Evolutionary conservation across 2,329 filamentous ascomycete species (phyloP).

Genomic region (Aureobasidium pullulans): DNA sequence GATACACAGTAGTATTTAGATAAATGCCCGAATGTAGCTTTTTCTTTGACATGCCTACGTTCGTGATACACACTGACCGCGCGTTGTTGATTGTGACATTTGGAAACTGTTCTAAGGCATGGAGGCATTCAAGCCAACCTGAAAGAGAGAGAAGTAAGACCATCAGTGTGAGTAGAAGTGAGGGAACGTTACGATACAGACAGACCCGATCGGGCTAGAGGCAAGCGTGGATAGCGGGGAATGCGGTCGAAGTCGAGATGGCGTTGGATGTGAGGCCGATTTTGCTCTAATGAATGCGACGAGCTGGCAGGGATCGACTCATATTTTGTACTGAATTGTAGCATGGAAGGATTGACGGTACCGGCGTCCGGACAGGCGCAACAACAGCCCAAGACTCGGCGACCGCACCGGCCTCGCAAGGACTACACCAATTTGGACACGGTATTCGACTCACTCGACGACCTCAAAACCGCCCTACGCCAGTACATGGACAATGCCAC

Average conservation of each 20-base stretch:
- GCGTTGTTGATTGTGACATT: no score
- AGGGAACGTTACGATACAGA: background rate
- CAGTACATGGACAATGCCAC: slow-evolving; percentile 16
- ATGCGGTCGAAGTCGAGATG: background rate
- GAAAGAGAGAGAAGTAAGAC: no score
- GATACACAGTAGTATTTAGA: no score
- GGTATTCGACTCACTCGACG: slow-evolving; percentile 11
- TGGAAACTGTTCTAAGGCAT: no score
- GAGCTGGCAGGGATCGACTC: background rate
- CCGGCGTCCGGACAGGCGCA: background rate
- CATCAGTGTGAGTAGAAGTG: no score
- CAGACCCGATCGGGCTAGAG: background rate
- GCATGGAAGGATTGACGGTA: background rate
- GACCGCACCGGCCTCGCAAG: slow-evolving; percentile 13
- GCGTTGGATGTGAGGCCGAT: background rate
- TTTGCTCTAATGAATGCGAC: background rate
- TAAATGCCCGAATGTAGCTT: no score
- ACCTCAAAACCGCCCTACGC: slow-evolving; percentile 16
- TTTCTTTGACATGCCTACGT: no score
- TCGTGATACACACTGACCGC: no score
- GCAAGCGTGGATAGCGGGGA: background rate
- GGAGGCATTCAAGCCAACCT: no score
- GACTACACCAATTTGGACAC: slow-evolving; percentile 13
- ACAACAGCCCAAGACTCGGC: background rate
- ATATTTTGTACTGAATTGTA: background rate